Conservation (phyloP, 495 filamentous ascomycete species). For the Penicilliopsis zonata region DNA sequence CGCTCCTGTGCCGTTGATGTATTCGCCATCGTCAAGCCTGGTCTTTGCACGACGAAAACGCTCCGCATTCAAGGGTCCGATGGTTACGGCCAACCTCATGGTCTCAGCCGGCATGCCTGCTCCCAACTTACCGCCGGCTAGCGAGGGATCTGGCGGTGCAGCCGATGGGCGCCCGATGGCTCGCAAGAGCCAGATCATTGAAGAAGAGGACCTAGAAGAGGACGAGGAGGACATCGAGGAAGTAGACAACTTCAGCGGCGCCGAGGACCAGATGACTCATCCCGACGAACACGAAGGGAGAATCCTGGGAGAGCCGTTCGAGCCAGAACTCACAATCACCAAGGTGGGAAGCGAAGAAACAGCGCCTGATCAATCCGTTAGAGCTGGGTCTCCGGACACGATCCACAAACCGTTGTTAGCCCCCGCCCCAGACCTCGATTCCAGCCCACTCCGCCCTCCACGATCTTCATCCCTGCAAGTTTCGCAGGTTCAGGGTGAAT, state of each 20-base stretch:
- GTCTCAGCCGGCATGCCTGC: constrained; percentile 23
- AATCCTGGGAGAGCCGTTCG: constrained; percentile 12
- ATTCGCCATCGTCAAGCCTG: constrained; percentile 49
- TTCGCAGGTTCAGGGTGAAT: constrained; percentile 4
- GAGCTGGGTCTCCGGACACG: constrained; percentile 10
- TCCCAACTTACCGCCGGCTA: constrained; percentile 22
- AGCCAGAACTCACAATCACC: too few species aligned
- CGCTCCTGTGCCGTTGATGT: constrained; percentile 24
- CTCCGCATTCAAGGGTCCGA: constrained; percentile 81
- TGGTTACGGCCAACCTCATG: constrained; percentile 42
- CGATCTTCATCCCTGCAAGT: constrained; percentile 26
- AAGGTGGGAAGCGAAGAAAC: too few species aligned
- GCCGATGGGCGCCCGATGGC: constrained; percentile 49
- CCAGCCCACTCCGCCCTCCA: constrained; percentile 20
- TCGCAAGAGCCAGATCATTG: constrained; percentile 52
- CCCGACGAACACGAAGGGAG: constrained; percentile 33
- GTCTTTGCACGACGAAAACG: constrained; percentile 87
- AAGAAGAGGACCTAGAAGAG: constrained; percentile 79
- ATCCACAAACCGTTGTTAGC: constrained; percentile 17
- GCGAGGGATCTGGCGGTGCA: constrained; percentile 34
- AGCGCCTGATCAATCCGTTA: constrained; percentile 5
- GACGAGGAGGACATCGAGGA: constrained; percentile 61
- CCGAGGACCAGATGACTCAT: constrained; percentile 41
- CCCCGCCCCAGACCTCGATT: constrained; percentile 22
- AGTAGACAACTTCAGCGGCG: constrained; percentile 53